A percentile compares a stretch with the other conserved stretches of the same genome.
These are phyloP conservation scores for Heliamphora pulchella DNA, from an alignment of 179 eudicot genomes.

Conservation along the genomic window DNA sequence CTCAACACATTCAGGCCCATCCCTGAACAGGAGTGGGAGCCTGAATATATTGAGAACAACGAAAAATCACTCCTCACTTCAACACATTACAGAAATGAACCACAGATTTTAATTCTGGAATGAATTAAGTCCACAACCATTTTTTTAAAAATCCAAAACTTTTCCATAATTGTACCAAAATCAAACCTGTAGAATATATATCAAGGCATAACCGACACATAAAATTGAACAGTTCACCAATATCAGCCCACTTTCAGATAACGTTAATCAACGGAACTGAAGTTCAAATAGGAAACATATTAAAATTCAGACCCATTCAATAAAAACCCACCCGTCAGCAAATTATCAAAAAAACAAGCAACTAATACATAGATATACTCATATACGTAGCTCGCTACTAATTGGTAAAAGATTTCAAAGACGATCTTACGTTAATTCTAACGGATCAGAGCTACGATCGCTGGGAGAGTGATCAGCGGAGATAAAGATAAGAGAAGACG, in stretches of 20 bases:
- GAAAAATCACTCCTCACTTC: neutral
- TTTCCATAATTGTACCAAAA: neutral
- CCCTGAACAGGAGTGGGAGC: too few relatives aligned
- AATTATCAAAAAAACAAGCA: too few relatives aligned
- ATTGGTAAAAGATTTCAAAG: neutral
- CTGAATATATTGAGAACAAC: too few relatives aligned
- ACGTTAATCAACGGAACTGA: neutral
- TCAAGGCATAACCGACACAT: neutral
- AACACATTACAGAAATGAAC: neutral
- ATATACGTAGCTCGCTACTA: neutral
- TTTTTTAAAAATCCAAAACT: neutral
- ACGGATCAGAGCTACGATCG: neutral
- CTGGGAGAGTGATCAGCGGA: neutral
- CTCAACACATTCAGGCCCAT: too few relatives aligned
- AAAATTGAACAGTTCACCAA: neutral
- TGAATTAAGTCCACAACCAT: neutral
- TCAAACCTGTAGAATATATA: neutral
- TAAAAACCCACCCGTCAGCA: neutral
- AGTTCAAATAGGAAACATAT: too few relatives aligned
- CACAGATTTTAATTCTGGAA: neutral
- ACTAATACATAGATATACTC: too few relatives aligned
- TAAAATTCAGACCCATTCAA: neutral
- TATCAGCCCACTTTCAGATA: neutral
- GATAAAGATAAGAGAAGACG: neutral
- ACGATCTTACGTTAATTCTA: conserved; percentile 6